Conservation (phyloP, 768 basidiomycete species). For the Suillus cothurnatus region DNA sequence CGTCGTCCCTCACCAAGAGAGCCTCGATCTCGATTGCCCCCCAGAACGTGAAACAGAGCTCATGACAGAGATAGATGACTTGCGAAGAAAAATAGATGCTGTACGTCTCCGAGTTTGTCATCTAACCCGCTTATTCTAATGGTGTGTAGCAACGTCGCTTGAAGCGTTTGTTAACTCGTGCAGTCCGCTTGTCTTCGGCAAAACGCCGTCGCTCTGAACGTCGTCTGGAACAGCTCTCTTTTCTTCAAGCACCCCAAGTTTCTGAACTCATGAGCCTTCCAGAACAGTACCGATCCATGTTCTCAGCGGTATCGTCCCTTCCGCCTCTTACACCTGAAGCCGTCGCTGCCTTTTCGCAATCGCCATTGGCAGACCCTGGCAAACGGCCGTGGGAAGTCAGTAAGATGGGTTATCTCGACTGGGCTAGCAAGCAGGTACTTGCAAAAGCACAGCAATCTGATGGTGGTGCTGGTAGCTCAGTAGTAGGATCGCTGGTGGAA, state of each 20-base stretch:
- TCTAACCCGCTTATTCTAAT: conserved; percentile 3
- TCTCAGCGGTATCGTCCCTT: conserved; percentile 49
- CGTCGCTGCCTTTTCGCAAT: conserved; percentile 36
- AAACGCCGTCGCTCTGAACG: conserved; percentile 49
- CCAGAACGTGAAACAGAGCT: conserved; percentile 62
- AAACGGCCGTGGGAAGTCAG: conserved; percentile 80
- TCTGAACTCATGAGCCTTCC: conserved; percentile 43
- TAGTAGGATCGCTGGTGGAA: conserved; percentile 24
- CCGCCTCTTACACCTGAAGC: conserved; percentile 46
- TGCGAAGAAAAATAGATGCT: conserved; percentile 67
- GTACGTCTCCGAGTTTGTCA: conserved; percentile 44
- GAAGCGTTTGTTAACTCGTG: conserved; percentile 55
- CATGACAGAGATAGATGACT: conserved; percentile 65
- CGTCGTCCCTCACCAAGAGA: conserved; percentile 75
- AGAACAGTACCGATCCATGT: conserved; percentile 44
- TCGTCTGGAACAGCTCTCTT: conserved; percentile 43
- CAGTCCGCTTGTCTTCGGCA: conserved; percentile 48
- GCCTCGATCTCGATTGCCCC: conserved; percentile 63
- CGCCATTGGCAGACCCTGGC: conserved; percentile 51
- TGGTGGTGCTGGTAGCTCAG: conserved; percentile 19
- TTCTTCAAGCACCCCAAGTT: conserved; percentile 45
- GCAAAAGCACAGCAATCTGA: conserved; percentile 28
- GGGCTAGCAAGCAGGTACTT: conserved; percentile 67
- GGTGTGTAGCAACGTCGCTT: conserved; percentile 63
- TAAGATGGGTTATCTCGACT: conserved; percentile 73